Evolutionary conservation across 2,329 filamentous ascomycete species (phyloP), one percentile per base, ranked within the genome.

Genomic region (Neoascochyta sp.): DNA sequence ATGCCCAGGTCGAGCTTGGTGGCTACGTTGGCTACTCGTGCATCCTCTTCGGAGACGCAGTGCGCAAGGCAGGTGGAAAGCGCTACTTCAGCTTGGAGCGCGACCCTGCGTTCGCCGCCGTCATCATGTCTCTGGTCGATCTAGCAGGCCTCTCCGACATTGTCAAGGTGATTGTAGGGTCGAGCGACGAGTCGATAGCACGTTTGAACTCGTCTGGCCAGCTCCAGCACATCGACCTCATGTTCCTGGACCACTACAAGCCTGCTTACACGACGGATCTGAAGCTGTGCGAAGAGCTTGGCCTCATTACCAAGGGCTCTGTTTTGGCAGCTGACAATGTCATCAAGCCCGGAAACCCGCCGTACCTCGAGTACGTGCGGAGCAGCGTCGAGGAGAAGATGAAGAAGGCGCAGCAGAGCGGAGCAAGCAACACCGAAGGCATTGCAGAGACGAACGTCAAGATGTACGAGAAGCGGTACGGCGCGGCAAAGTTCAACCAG

Each of bases 201-300:
- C 72, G 76, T 4, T 67, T 90, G 4, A 69, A 78, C 40, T 50
- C 64, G 1, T 58, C 67, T 3, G 77, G 77, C 0, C 50, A 56
- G 4, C 56, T 88, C 14, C 61, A 68, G 14, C 69, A 73, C 24
- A 76, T 88, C 37, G 83, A 87, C 47, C 63, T 89, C 21, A 67
- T 88, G 60, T 90, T 92, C 59, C 65, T 92, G 19, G 86, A 92
- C 50, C 86, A 92, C 59, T 81, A 82, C 62, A 89, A 90, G 61
- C 81, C 82, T 1, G 75, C 80, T 0, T 92, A 90, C 56, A 76
- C 75, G 1, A 72, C 75, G 0, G 86, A 92, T 48, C 62, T 90
- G 39, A 87, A 87, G 63, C 71, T 88, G 0, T 86, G 81, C 54
- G 86, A 92, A 64, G 71, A 83, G 21, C 65, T 89, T 4, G 73